Evolutionary conservation across 208 protist genomes (phyloP).

Genomic region (Leptomonas seymouri): DNA sequence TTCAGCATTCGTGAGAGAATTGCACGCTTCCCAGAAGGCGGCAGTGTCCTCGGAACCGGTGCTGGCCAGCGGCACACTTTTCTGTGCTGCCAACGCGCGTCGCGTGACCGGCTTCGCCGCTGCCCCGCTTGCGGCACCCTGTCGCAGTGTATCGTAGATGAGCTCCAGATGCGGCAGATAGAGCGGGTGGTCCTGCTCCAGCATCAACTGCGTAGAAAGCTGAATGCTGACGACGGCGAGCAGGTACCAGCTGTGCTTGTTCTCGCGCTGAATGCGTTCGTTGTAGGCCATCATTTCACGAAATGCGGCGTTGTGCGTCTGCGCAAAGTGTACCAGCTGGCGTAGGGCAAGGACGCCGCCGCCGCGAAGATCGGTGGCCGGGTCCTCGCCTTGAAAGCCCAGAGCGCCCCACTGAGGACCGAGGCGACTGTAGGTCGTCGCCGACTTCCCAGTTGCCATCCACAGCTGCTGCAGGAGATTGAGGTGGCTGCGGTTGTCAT

Average conservation of each 20-base stretch:
- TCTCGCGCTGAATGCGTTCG: slow-evolving; percentile 38
- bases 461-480: slow-evolving; percentile 76
- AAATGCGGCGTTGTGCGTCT: slow-evolving; percentile 56
- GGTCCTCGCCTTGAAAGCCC: slow-evolving; percentile 91
- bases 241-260: slow-evolving; percentile 73
- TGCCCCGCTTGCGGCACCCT: slow-evolving; percentile 22
- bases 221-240: slow-evolving; percentile 88
- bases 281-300: slow-evolving; percentile 83
- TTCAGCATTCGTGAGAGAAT: slow-evolving; percentile 40
- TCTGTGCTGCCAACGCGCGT: slow-evolving; percentile 26
- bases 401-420: slow-evolving; percentile 67
- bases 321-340: slow-evolving; percentile 83
- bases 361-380: slow-evolving; percentile 87
- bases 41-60: slow-evolving; percentile 15
- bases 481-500: slow-evolving; percentile 48
- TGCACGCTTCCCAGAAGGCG: slow-evolving; percentile 30
- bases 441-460: slow-evolving; percentile 49
- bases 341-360: slow-evolving; percentile 79
- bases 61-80: slow-evolving; percentile 5
- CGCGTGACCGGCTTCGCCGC: slow-evolving; percentile 21
- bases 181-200: slow-evolving; percentile 59
- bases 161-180: slow-evolving; percentile 68
- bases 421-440: slow-evolving; percentile 40
- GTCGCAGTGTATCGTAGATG: slow-evolving; percentile 65
- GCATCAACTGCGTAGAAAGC: slow-evolving; percentile 72